These are phyloP conservation scores for Xylaria venustula DNA, from an alignment of 495 filamentous ascomycete species.

Conservation along the genomic window DNA sequence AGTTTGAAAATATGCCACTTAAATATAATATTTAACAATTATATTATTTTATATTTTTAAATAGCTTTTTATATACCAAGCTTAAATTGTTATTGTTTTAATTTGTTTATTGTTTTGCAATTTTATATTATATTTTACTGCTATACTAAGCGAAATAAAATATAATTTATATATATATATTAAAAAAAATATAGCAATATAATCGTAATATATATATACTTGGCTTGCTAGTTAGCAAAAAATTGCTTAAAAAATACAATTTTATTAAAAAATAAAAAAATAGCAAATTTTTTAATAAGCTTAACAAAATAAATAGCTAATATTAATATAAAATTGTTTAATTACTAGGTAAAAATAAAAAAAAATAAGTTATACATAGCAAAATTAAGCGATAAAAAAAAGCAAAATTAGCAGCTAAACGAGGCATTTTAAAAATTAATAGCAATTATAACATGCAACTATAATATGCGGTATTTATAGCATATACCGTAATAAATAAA, in stretches of 20 bases:
- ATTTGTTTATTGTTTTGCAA: not conserved
- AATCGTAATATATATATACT: not conserved
- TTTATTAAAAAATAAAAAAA: not conserved
- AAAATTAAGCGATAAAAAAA: not conserved
- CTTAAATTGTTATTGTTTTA: not conserved
- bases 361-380: not conserved
- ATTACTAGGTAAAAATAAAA: not conserved
- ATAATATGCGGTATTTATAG: not conserved
- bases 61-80: not conserved
- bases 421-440: not conserved
- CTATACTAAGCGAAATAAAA: not conserved
- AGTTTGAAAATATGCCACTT: not conserved
- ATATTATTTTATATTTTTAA: not conserved
- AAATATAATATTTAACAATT: not conserved
- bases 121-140: not conserved
- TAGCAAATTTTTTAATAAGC: not conserved
- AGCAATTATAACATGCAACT: not conserved
- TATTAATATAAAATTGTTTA: not conserved
- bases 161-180: not conserved
- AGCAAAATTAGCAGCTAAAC: not conserved
- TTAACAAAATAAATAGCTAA: not conserved
- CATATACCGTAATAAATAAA: not conserved
- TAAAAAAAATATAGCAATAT: not conserved
- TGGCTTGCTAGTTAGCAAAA: not conserved
- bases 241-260: not conserved